Evolutionary conservation across 805 yeast species (phyloP).

Genomic region (Priceomyces melissophilus): DNA sequence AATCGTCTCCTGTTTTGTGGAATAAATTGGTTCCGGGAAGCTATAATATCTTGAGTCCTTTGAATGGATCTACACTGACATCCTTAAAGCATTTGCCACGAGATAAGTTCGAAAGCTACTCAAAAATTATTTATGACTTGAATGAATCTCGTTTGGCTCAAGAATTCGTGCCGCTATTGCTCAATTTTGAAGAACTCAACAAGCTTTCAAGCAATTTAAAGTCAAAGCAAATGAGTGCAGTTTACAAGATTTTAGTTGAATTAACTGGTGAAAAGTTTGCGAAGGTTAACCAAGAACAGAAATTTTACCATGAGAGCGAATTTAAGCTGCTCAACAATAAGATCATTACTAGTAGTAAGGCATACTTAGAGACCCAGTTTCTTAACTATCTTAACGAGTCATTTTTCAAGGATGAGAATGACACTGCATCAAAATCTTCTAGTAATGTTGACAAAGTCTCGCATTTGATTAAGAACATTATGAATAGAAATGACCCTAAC

Average conservation of each 20-base stretch:
- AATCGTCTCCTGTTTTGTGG: conserved; percentile 28
- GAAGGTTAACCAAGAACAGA: conserved; percentile 33
- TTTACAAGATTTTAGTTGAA: conserved; percentile 64
- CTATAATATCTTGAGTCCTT: conserved; percentile 31
- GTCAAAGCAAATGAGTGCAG: conserved; percentile 68
- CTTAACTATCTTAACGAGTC: conserved; percentile 67
- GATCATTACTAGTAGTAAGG: conserved; percentile 53
- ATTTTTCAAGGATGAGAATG: conserved; percentile 52
- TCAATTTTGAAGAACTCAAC: conserved; percentile 59
- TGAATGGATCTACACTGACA: conserved; percentile 13
- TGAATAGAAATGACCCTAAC: conserved; percentile 27
- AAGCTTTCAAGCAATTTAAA: conserved; percentile 57
- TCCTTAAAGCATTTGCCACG: conserved; percentile 34
- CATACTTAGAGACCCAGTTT: conserved; percentile 73
- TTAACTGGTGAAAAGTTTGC: conserved; percentile 38
- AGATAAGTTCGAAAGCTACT: conserved; percentile 70
- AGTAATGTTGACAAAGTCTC: conserved; percentile 69
- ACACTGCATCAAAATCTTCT: conserved; percentile 44
- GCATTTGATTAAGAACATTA: conserved; percentile 46
- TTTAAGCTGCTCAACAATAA: conserved; percentile 23
- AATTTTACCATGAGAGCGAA: conserved; percentile 23
- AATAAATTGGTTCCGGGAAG: conserved; percentile 31
- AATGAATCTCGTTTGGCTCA: conserved; percentile 63
- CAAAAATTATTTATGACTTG: conserved; percentile 64
- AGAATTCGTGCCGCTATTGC: conserved; percentile 52